Conservation (phyloP, 2,329 filamentous ascomycete genomes). For the Colletotrichum chlorophyti region DNA sequence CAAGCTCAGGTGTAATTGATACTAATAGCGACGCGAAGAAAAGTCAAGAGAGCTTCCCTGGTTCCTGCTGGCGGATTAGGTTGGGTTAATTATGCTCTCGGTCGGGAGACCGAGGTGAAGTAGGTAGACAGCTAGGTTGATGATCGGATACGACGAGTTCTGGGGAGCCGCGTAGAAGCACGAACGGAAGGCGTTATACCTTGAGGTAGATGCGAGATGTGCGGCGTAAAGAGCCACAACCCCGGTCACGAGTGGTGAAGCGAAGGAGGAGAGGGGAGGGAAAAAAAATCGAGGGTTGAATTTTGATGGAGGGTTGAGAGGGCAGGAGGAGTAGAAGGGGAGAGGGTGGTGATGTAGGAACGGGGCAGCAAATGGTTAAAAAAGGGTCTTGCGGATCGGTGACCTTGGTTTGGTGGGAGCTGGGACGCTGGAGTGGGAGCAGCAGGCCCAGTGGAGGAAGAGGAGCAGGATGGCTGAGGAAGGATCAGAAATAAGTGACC, state of each 20-base stretch:
- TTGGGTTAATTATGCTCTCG: constrained; percentile 6
- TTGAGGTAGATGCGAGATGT: constrained; percentile 24
- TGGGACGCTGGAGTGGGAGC: constrained; percentile 8
- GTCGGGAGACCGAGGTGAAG: background rate
- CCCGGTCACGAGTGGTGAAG: constrained; percentile 24
- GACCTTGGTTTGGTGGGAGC: constrained; percentile 15
- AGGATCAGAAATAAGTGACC: too few species aligned
- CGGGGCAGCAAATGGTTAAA: constrained; percentile 29
- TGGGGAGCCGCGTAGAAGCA: constrained; percentile 11
- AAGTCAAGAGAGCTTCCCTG: background rate
- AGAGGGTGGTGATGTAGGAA: constrained; percentile 17
- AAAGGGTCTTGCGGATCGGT: constrained; percentile 26
- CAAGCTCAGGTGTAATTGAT: constrained; percentile 12
- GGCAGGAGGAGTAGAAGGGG: constrained; percentile 26
- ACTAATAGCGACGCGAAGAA: background rate
- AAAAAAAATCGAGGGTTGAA: background rate
- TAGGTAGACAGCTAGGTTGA: constrained; percentile 6
- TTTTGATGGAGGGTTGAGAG: constrained; percentile 22
- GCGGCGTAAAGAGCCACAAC: constrained; percentile 26
- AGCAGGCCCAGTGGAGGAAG: constrained; percentile 4
- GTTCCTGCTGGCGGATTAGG: constrained; percentile 1
- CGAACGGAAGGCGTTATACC: constrained; percentile 20
- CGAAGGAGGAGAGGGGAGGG: constrained; percentile 10
- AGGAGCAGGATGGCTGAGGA: constrained; percentile 26
- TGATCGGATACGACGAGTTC: background rate